Conservation (phyloP, 352 stramenopile genomes). For the Pythium volutum region DNA sequence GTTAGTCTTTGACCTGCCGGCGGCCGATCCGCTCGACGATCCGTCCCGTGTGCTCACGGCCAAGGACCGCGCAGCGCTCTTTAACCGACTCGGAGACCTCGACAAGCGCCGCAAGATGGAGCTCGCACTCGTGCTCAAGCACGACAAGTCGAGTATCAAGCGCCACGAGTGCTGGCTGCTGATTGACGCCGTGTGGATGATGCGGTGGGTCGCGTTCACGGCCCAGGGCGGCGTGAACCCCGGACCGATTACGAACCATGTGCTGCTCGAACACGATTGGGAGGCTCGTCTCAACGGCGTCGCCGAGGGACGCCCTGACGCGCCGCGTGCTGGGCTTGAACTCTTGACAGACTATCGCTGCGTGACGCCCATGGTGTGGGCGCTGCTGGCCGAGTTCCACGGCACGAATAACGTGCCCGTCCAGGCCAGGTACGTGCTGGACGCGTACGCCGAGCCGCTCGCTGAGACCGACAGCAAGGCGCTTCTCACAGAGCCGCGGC, state of each 20-base stretch:
- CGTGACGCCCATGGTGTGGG: constrained; percentile 77
- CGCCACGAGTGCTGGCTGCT: constrained; percentile 76
- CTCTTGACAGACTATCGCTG: constrained; percentile 60
- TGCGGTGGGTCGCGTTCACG: constrained; percentile 55
- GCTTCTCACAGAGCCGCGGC: constrained; percentile 40
- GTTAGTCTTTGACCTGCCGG: constrained; percentile 49
- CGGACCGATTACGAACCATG: constrained; percentile 64
- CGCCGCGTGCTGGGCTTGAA: constrained; percentile 39
- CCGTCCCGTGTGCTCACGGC: not conserved
- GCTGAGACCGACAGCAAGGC: constrained; percentile 30
- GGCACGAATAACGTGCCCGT: constrained; percentile 47
- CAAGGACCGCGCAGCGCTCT: constrained; percentile 11
- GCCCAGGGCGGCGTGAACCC: constrained; percentile 44
- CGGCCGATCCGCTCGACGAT: not conserved
- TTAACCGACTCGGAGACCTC: constrained; percentile 33
- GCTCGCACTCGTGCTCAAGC: constrained; percentile 55
- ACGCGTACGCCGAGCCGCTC: constrained; percentile 43
- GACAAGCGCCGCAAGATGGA: constrained; percentile 66
- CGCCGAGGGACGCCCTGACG: constrained; percentile 38
- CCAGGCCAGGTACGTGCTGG: constrained; percentile 33
- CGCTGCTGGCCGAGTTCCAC: constrained; percentile 60
- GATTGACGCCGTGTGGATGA: constrained; percentile 65
- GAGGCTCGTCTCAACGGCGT: constrained; percentile 26
- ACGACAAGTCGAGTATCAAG: constrained; percentile 51
- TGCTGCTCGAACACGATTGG: constrained; percentile 44